These are phyloP conservation scores for Pelargonium fulgidum DNA, from an alignment of 441 rosid genomes.

Conservation along the genomic window DNA sequence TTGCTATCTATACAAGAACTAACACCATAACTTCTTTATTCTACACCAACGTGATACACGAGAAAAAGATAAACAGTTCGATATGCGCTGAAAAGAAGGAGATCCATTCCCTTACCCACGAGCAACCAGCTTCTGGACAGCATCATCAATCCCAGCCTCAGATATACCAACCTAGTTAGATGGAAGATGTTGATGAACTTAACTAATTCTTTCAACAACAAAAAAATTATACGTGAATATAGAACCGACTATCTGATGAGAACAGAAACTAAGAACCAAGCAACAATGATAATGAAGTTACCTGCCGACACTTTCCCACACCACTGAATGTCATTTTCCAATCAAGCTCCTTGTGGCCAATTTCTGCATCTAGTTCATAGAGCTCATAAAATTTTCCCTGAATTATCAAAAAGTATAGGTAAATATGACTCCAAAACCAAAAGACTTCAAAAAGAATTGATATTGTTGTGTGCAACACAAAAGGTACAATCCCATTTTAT, in stretches of 20 bases:
- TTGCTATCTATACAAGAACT: not conserved
- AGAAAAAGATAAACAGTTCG: not conserved
- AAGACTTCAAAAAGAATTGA: not conserved
- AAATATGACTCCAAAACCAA: not conserved
- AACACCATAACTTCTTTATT: not conserved
- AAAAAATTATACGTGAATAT: not conserved
- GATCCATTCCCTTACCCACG: conserved; percentile 57
- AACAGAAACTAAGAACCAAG: conserved; percentile 14
- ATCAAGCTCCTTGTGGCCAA: conserved; percentile 88
- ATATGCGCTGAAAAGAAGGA: not conserved
- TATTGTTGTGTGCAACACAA: not conserved
- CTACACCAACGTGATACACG: not conserved
- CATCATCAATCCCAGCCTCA: conserved; percentile 87
- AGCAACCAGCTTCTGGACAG: conserved; percentile 82
- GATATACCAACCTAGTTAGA: conserved; percentile 72
- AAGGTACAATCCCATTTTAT: not conserved
- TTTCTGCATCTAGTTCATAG: conserved; percentile 92
- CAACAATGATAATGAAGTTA: conserved; percentile 22
- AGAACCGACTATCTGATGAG: not conserved
- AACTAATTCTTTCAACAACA: not conserved
- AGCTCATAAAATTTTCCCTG: conserved; percentile 96
- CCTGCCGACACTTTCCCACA: conserved; percentile 98
- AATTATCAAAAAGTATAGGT: conserved; percentile 18
- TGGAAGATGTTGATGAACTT: conserved; percentile 5
- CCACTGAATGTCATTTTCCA: conserved; percentile 96